Percentiles rank a stretch among this genome's conserved stretches.
Conservation (phyloP, 2,329 filamentous ascomycete genomes). For the Tolypocladium sp. region DNA sequence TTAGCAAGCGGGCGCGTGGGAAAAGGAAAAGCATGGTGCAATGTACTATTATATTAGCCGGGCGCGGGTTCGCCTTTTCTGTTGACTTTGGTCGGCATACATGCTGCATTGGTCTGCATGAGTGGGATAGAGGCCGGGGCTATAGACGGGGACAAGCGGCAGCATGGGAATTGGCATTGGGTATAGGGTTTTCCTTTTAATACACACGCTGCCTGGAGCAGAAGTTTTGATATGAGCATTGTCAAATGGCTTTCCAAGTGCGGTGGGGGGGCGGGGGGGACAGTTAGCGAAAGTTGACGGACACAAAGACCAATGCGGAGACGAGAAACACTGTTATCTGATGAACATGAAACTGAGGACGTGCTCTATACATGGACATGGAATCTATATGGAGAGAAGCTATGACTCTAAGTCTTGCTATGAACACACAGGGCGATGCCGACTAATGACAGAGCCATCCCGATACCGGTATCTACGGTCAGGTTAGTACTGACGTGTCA, state of each 20-base stretch:
- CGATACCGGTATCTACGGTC: constrained; percentile 65
- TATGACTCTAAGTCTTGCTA: constrained; percentile 35
- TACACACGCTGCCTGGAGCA: constrained; percentile 6
- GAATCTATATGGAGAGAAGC: background rate
- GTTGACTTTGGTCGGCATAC: background rate
- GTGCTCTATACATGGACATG: background rate
- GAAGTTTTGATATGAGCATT: background rate
- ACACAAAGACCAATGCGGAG: background rate
- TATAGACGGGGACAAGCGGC: background rate
- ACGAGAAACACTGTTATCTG: background rate
- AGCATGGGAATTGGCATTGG: background rate
- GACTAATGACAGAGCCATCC: constrained; percentile 68
- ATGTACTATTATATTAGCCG: background rate
- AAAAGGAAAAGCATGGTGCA: background rate
- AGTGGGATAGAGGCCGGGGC: background rate
- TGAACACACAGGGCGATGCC: constrained; percentile 82
- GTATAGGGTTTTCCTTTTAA: background rate
- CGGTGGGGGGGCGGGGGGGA: background rate
- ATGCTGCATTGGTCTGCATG: background rate
- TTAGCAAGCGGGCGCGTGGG: background rate
- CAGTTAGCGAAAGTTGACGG: background rate
- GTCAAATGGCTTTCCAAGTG: too few species aligned
- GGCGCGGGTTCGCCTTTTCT: background rate
- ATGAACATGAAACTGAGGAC: background rate
- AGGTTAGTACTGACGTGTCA: background rate